Conservation (phyloP, 2,329 filamentous ascomycete genomes). For the Colletotrichum ledebouriae region DNA sequence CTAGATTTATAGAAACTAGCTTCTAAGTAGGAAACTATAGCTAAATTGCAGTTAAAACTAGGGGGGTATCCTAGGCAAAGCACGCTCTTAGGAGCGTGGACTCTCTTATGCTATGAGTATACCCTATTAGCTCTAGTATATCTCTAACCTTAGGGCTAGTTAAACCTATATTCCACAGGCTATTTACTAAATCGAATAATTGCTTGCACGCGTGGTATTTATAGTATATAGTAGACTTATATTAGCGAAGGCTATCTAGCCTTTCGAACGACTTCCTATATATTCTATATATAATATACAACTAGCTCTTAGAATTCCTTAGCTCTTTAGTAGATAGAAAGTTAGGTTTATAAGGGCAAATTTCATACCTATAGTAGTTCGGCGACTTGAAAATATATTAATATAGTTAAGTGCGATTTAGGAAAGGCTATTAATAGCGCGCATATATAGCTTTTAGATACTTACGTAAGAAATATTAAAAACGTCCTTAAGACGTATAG, state of each 20-base stretch:
- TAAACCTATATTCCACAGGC: neutral
- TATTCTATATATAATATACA: neutral
- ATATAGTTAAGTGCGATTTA: too few relatives aligned
- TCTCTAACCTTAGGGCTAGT: neutral
- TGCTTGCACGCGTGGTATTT: neutral
- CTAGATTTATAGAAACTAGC: neutral
- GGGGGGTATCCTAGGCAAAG: neutral
- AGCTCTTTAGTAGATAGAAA: neutral
- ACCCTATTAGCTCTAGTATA: neutral
- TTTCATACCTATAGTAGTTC: neutral
- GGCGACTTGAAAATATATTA: neutral
- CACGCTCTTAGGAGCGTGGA: neutral
- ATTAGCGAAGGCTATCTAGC: neutral
- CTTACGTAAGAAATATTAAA: neutral
- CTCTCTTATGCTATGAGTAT: neutral
- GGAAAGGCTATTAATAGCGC: neutral
- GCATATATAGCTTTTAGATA: neutral
- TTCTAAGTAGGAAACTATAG: neutral
- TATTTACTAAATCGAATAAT: neutral
- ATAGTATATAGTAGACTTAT: neutral
- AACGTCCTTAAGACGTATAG: neutral
- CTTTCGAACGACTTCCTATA: neutral
- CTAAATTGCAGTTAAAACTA: neutral
- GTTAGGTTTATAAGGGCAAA: neutral
- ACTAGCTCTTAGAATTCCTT: neutral